Evolutionary conservation across 1,284 basidiomycete species (phyloP).

Genomic region (Ceratobasidium theobromae): DNA sequence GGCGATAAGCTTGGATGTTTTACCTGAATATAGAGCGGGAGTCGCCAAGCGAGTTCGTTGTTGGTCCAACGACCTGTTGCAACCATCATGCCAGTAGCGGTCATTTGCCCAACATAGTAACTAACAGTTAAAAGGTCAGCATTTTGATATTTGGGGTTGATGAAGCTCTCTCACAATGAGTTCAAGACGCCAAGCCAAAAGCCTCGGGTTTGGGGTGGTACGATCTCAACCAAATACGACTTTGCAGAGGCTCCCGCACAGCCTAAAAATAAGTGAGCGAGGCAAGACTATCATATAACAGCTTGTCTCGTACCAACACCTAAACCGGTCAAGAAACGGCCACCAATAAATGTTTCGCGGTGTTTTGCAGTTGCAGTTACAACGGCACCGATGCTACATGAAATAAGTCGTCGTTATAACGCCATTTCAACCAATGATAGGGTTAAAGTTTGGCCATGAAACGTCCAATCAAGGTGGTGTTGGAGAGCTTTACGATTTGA

Average conservation of each 20-base stretch:
- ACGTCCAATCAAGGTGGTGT: slow-evolving; percentile 16
- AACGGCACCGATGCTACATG: slow-evolving; percentile 50
- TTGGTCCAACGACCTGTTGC: slow-evolving; percentile 50
- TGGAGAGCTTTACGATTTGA: neutral
- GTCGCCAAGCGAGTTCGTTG: slow-evolving; percentile 51
- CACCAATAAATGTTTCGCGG: slow-evolving; percentile 52
- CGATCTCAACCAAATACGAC: slow-evolving; percentile 55
- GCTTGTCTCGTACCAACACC: slow-evolving; percentile 16
- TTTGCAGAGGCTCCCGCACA: slow-evolving; percentile 54
- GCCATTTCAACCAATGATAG: slow-evolving; percentile 1
- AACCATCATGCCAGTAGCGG: slow-evolving; percentile 55
- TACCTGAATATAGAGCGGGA: slow-evolving; percentile 54
- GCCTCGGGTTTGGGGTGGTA: slow-evolving; percentile 53
- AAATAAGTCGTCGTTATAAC: neutral
- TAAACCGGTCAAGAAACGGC: slow-evolving; percentile 54
- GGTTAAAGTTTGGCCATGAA: neutral
- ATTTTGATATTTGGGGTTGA: too few species aligned
- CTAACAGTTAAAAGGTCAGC: slow-evolving; percentile 40
- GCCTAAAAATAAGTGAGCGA: slow-evolving; percentile 41
- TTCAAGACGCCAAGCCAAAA: slow-evolving; percentile 55
- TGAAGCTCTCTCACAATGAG: slow-evolving; percentile 49
- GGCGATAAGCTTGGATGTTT: neutral
- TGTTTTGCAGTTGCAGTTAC: slow-evolving; percentile 52
- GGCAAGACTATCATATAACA: slow-evolving; percentile 21
- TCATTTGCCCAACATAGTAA: slow-evolving; percentile 58